Evolutionary conservation across 768 basidiomycete genomes (phyloP), one percentile per base, ranked within the genome.

Genomic region (Boletus reticuloceps): DNA sequence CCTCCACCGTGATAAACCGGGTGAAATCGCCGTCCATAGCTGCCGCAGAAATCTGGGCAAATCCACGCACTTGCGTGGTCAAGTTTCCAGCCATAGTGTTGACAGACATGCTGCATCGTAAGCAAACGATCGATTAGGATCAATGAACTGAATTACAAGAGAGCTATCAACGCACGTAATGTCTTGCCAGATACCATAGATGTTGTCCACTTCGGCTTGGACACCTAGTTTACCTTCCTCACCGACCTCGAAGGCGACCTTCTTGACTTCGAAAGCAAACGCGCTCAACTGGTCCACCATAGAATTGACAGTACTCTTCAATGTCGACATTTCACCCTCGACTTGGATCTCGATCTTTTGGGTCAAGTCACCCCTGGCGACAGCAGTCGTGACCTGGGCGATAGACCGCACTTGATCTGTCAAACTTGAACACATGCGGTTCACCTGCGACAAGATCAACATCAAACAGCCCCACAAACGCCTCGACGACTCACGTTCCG

Each of bases 11-110:
- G 77, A 99, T 98, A 80, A 98, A 99, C 17, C 94, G 85, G 22
- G 94, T 96, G 74, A 98, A 98, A 74, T 98, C 97, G 57, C 97
- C 96, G 65, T 98, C 97, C 80, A 95, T 98, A 14, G 97, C 97
- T 0, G 97, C 96, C 0, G 95, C 96, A 2, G 93, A 95, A 63
- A 98, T 98, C 72, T 98, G 97, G 2, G 95, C 97, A 65, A 99
- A 99, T 6, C 96, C 97, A 71, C 97, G 88, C 47, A 99, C 97
- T 85, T 96, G 94, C 0, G 94, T 94, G n/a, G 94, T 95, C 75
- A 95, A 77, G 70, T 94, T 95, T 38, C 87, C 86, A 5, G 93
- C 96, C 96, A 99, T 98, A 12, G 91, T 96, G 71, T 98, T 99
- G 60, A 98, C 96, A 51, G 94, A 94, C 64, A 93, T 82, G 16